phyloP scores from a whole-genome alignment of 1,284 basidiomycete species.

The Malassezia furfur region DNA sequence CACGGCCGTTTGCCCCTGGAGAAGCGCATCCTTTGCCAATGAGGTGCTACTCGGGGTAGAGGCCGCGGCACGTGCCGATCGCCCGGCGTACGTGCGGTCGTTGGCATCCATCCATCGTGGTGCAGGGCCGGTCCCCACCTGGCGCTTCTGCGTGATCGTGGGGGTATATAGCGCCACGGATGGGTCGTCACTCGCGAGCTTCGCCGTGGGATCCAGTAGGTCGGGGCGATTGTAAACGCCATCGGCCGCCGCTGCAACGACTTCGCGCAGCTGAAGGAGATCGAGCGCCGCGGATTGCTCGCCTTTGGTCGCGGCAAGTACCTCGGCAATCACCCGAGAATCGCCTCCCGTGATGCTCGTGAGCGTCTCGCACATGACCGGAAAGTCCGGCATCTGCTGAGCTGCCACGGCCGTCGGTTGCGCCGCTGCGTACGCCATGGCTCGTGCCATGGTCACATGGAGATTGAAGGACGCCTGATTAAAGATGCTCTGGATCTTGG shows the following conservation, averaged over 20 bases:
- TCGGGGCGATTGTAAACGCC: conserved; percentile 20
- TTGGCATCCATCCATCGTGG: conserved; percentile 3
- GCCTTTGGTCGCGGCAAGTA: conserved; percentile 34
- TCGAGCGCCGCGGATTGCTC: conserved; percentile 39
- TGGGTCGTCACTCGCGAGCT: conserved; percentile 14
- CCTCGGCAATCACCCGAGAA: conserved; percentile 14
- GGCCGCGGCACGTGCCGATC: conserved; percentile 2
- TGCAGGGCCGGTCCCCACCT: not conserved
- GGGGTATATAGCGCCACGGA: conserved; percentile 16
- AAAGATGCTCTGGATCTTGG: conserved; percentile 27
- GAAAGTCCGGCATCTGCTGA: conserved; percentile 23
- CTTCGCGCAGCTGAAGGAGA: conserved; percentile 29
- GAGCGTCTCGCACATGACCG: conserved; percentile 21
- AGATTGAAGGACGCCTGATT: conserved; percentile 34
- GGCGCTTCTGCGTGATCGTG: conserved; percentile 17
- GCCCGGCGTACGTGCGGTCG: conserved; percentile 5
- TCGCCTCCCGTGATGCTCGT: conserved; percentile 19
- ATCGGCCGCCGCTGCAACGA: conserved; percentile 22
- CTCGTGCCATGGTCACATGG: conserved; percentile 23
- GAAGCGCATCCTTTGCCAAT: not conserved
- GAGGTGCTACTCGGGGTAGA: not conserved
- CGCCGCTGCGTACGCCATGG: conserved; percentile 23
- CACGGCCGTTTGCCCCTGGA: conserved; percentile 14
- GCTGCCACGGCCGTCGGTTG: conserved; percentile 21
- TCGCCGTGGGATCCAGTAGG: conserved; percentile 32